These are phyloP conservation scores for Aspergillus clavatus DNA, from an alignment of 2,329 filamentous ascomycete species.

Conservation along the genomic window DNA sequence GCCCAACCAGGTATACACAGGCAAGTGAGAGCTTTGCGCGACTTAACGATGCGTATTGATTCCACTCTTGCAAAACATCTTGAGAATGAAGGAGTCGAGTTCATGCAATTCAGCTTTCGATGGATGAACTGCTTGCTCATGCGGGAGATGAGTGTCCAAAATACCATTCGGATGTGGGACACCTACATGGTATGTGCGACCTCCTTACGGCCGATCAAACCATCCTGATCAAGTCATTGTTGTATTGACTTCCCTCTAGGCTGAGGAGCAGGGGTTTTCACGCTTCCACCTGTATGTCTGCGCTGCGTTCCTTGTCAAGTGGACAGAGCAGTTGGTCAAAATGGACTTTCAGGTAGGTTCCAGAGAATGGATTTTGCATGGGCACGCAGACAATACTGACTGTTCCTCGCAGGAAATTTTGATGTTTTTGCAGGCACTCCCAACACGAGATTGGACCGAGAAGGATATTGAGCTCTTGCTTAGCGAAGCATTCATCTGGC, in stretches of 20 bases:
- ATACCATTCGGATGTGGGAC: constrained; percentile 99
- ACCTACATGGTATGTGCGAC: constrained; percentile 73
- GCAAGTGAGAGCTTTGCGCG: constrained; percentile 81
- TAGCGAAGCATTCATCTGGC: constrained; percentile 98
- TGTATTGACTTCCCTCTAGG: constrained; percentile 50
- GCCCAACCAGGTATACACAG: constrained; percentile 95
- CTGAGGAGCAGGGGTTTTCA: constrained; percentile 96
- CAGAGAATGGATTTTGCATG: neutral
- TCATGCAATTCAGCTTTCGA: constrained; percentile 97
- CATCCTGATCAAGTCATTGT: neutral
- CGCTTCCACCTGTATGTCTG: constrained; percentile 98
- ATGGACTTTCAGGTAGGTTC: constrained; percentile 77
- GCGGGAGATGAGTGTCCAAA: constrained; percentile 93
- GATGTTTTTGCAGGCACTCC: constrained; percentile 97
- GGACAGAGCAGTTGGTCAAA: constrained; percentile 88
- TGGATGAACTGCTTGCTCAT: constrained; percentile 99
- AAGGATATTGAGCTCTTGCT: constrained; percentile 95
- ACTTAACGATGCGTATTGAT: constrained; percentile 88
- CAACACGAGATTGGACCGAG: constrained; percentile 91
- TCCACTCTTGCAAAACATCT: constrained; percentile 78
- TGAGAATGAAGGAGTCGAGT: constrained; percentile 87
- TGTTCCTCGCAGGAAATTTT: constrained; percentile 80
- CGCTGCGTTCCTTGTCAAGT: constrained; percentile 95
- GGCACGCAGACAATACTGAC: constrained; percentile 14
- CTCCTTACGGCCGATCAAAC: neutral